phyloP scores from a whole-genome alignment of 1,139 yeast species.

The Diutina ranongensis region DNA sequence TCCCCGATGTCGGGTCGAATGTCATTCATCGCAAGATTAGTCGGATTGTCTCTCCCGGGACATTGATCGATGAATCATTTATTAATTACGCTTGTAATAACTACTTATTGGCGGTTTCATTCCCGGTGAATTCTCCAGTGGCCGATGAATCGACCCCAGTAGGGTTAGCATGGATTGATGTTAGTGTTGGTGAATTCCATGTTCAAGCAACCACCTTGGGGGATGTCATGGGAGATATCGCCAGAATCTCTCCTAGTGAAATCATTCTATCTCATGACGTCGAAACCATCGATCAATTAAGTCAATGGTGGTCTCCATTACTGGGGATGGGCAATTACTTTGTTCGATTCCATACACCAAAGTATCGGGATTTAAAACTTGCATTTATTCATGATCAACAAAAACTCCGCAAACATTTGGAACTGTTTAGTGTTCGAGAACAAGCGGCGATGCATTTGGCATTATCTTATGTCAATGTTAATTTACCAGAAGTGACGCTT shows the following conservation, averaged over 20 bases:
- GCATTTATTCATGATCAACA: slow-evolving; percentile 35
- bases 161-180: slow-evolving; percentile 84
- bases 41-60: slow-evolving; percentile 85
- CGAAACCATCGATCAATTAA: neutral
- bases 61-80: slow-evolving; percentile 78
- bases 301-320: slow-evolving; percentile 12
- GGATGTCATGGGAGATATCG: slow-evolving; percentile 46
- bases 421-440: slow-evolving; percentile 37
- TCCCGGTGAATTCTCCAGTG: slow-evolving; percentile 29
- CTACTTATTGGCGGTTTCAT: slow-evolving; percentile 51
- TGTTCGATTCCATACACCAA: slow-evolving; percentile 37
- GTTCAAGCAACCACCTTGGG: slow-evolving; percentile 50
- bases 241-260: slow-evolving; percentile 61
- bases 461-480: slow-evolving; percentile 27
- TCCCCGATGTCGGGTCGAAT: slow-evolving; percentile 15
- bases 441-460: slow-evolving; percentile 35
- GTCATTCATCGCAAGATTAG: slow-evolving; percentile 53
- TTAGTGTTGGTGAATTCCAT: slow-evolving; percentile 70
- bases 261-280: slow-evolving; percentile 26
- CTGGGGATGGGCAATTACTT: slow-evolving; percentile 53
- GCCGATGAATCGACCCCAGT: slow-evolving; percentile 37
- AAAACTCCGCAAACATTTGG: slow-evolving; percentile 44
- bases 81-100: slow-evolving; percentile 64
- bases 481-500: slow-evolving; percentile 29
- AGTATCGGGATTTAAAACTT: slow-evolving; percentile 21